These are phyloP conservation scores for Phytophthora rubi DNA, from an alignment of 352 stramenopile genomes.

Conservation along the genomic window DNA sequence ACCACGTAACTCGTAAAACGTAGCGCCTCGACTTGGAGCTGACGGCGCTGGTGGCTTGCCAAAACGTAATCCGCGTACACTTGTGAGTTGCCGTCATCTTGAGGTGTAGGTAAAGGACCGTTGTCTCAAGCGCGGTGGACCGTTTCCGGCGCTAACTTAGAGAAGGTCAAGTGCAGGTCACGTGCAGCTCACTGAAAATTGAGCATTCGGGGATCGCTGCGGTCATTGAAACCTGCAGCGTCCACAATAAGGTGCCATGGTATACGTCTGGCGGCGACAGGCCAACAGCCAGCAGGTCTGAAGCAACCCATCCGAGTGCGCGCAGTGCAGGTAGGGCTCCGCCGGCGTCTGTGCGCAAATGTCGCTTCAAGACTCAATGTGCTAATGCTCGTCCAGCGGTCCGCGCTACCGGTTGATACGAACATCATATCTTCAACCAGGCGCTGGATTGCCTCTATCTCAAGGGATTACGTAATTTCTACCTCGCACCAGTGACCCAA, in stretches of 20 bases:
- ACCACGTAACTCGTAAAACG: neutral
- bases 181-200: neutral
- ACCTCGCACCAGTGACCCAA: neutral
- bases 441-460: constrained; percentile 15
- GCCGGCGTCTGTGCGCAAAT: neutral
- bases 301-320: neutral
- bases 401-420: neutral
- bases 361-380: neutral
- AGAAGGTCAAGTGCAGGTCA: neutral
- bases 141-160: neutral
- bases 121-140: neutral
- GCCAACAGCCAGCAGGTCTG: neutral
- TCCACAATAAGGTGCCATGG: neutral
- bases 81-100: neutral
- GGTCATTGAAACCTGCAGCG: too few relatives aligned
- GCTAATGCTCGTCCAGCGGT: neutral
- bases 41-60: neutral
- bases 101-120: neutral
- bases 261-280: neutral
- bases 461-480: neutral
- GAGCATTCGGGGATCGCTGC: neutral
- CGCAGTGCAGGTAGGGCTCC: neutral
- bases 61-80: neutral
- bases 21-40: neutral
- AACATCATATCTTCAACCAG: neutral